These are phyloP conservation scores for Raddia guianensis DNA, from an alignment of 176 grass and related monocot genomes.

Conservation along the genomic window DNA sequence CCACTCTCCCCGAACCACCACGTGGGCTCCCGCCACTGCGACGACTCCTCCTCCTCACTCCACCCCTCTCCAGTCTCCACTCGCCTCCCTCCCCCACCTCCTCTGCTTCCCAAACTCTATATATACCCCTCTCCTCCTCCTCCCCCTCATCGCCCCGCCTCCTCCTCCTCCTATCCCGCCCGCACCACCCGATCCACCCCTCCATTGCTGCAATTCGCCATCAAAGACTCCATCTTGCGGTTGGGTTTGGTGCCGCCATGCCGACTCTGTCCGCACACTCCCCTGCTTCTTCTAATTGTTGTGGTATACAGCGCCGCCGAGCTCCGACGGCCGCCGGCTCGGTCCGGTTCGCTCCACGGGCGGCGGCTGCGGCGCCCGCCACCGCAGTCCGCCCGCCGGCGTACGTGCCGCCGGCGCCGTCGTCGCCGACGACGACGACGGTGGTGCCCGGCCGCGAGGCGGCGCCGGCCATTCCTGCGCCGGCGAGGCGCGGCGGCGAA, in stretches of 20 bases:
- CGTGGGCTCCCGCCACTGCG: background rate
- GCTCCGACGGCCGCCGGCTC: background rate
- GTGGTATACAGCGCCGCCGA: background rate
- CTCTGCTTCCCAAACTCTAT: slow-evolving; percentile 32
- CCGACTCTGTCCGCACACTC: slow-evolving; percentile 18
- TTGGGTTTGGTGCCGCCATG: background rate
- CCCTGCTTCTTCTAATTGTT: background rate
- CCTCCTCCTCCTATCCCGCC: background rate
- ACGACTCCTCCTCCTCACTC: background rate
- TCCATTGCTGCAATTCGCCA: background rate
- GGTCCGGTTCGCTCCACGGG: background rate
- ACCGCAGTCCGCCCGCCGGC: background rate
- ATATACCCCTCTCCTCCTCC: slow-evolving; percentile 19
- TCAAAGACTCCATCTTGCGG: background rate
- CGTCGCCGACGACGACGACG: background rate
- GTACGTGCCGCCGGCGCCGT: background rate
- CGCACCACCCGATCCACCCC: background rate
- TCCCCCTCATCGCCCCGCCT: background rate
- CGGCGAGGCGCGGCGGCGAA: background rate
- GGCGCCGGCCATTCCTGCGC: background rate
- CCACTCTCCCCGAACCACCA: background rate
- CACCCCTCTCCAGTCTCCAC: background rate
- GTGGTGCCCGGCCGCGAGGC: background rate
- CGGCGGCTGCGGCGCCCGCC: background rate
- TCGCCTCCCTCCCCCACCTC: background rate